These are phyloP conservation scores for Fistulinella cinereoalba DNA, from an alignment of 1,284 basidiomycete genomes.

Conservation along the genomic window DNA sequence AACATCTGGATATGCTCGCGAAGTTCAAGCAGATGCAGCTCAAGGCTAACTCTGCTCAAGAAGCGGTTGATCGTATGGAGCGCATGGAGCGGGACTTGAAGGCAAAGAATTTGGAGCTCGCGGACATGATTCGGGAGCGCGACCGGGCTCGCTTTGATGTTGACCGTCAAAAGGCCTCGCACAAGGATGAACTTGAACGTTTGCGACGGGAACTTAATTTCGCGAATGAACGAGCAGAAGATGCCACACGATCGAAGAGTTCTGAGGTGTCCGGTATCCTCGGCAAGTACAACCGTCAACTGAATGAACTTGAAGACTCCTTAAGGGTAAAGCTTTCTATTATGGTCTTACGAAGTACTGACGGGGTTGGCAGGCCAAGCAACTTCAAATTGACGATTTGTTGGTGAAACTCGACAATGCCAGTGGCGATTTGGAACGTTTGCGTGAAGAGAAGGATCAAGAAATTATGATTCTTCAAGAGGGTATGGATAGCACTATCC, in stretches of 20 bases:
- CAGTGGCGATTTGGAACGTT: slow-evolving; percentile 70
- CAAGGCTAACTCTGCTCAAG: slow-evolving; percentile 97
- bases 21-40: slow-evolving; percentile 98
- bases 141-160: slow-evolving; percentile 96
- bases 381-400: slow-evolving; percentile 92
- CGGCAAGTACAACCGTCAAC: slow-evolving; percentile 93
- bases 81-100: slow-evolving; percentile 98
- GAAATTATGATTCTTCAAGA: slow-evolving; percentile 96
- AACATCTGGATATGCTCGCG: slow-evolving; percentile 95
- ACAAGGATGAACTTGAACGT: slow-evolving; percentile 95
- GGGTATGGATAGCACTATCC: slow-evolving; percentile 92
- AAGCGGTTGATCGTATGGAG: slow-evolving; percentile 99
- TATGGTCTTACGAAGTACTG: slow-evolving; percentile 8
- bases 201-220: slow-evolving; percentile 91
- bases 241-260: slow-evolving; percentile 88
- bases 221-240: slow-evolving; percentile 97
- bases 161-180: slow-evolving; percentile 91
- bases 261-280: slow-evolving; percentile 90
- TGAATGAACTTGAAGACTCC: slow-evolving; percentile 93
- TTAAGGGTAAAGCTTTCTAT: slow-evolving; percentile 61
- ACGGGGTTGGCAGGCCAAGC: slow-evolving; percentile 67
- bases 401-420: slow-evolving; percentile 76
- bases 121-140: slow-evolving; percentile 98
- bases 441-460: slow-evolving; percentile 95
- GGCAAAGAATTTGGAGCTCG: slow-evolving; percentile 96